Base-by-base conservation (phyloP, 139 green algal species). In the Klebsormidium nitens region DNA sequence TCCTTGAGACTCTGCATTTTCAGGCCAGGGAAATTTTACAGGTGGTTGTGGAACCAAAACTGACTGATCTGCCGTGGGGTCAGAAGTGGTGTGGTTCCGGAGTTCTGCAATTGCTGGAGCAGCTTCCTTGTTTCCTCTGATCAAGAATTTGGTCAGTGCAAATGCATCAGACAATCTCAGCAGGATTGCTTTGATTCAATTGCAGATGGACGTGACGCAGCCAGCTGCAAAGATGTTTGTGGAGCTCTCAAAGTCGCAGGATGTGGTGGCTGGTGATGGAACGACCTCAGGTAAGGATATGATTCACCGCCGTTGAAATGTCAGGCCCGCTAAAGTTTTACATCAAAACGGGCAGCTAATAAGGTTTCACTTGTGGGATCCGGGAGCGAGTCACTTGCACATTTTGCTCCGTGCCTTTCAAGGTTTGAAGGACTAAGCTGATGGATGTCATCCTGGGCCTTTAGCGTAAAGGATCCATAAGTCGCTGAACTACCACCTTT, bases 171-270 rank as follows among this genome's bases (percentile, higher is more conserved):
- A 8, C 29, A 5, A 48, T 68, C 39, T 66, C 40, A n/a, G 11
- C 11, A 63, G 14, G 26, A 31, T 31, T 14, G n/a, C n/a, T 31
- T 29, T n/a, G 19, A 17, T 69, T 64, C 46, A 11, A 62, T 64
- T 74, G 23, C 65, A 80, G 76, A 98, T 99, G 93, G 84, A 83
- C 0, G 92, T 99, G 14, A 85, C 83, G 55, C 91, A 98, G 81
- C 94, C 94, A 14, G 95, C 94, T 32, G 94, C 95, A 26, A 99
- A 99, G 76, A 99, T 99, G 94, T 87, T 99, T 2, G 94, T 99
- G 39, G 95, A 99, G 77, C 84, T 99, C 32, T 89, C 92, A 5
- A 96, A 97, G 78, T 91, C 86, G 4, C 85, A 98, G 89, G 94
- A 99, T 52, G 87, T 98, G 4, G 93, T 96, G 28, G 94, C 94